Percentiles rank a stretch among this genome's conserved stretches.
Conservation (phyloP, 192 early-diverging fungal species). For the Haplosporangium gracile region DNA sequence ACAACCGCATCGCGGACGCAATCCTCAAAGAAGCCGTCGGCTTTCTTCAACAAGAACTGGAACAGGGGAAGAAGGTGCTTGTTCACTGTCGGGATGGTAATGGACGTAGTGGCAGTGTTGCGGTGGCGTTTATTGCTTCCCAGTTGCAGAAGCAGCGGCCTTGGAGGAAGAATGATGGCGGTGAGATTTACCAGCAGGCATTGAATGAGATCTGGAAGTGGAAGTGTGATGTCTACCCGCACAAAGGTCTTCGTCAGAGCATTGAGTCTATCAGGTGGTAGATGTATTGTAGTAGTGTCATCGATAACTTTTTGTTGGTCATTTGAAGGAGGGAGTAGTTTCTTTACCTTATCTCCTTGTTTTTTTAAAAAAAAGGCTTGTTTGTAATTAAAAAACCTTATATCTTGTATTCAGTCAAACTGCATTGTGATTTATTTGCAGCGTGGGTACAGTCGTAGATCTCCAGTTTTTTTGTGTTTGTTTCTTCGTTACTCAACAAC, state of each 20-base stretch:
- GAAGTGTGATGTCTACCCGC: conserved; percentile 57
- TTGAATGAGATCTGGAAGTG: conserved; percentile 49
- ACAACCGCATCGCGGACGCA: conserved; percentile 39
- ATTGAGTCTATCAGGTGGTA: conserved; percentile 36
- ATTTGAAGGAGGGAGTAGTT: background rate
- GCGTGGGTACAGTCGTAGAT: background rate
- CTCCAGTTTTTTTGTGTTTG: no score
- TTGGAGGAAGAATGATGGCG: background rate
- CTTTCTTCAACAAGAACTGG: conserved; percentile 27
- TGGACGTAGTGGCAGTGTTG: conserved; percentile 47
- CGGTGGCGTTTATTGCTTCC: conserved; percentile 36
- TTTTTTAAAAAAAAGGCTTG: background rate
- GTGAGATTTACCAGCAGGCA: conserved; percentile 16
- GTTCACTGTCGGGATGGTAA: conserved; percentile 56
- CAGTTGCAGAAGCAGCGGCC: conserved; percentile 13
- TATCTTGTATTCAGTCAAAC: background rate
- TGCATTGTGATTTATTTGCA: background rate
- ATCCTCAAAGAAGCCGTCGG: conserved; percentile 40
- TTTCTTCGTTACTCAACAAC: no score
- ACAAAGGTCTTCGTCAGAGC: conserved; percentile 39
- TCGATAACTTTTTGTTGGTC: background rate
- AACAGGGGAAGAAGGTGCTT: conserved; percentile 43
- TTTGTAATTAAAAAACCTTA: background rate
- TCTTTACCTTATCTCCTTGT: background rate
- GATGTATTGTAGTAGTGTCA: background rate